These are phyloP conservation scores for Nothopassalora personata DNA, from an alignment of 2,329 filamentous ascomycete genomes.

Conservation along the genomic window DNA sequence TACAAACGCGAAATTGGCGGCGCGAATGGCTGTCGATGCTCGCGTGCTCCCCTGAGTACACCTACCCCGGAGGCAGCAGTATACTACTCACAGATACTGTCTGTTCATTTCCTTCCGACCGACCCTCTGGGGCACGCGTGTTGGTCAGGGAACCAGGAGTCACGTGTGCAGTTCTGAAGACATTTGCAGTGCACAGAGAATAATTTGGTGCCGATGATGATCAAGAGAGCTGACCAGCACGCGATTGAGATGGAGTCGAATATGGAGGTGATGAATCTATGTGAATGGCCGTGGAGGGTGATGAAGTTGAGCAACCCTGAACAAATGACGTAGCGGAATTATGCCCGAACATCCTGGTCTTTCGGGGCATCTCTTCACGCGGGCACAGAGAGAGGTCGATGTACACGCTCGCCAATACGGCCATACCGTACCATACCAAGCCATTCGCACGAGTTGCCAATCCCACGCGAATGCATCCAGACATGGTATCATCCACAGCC, in stretches of 20 bases:
- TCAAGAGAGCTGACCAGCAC: too few relatives aligned
- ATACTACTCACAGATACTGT: too few relatives aligned
- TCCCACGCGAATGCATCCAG: background rate
- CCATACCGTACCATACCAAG: background rate
- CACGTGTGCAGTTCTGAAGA: too few relatives aligned
- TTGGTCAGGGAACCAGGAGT: too few relatives aligned
- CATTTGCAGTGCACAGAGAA: too few relatives aligned
- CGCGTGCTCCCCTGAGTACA: background rate
- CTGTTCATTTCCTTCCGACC: too few relatives aligned
- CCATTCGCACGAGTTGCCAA: background rate
- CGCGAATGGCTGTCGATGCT: too few relatives aligned
- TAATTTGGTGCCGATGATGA: too few relatives aligned
- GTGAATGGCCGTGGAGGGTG: background rate
- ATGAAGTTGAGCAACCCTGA: background rate
- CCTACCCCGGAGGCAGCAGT: background rate
- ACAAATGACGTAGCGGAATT: background rate
- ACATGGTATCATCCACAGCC: background rate
- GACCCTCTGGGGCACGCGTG: too few relatives aligned
- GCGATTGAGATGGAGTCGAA: too few relatives aligned
- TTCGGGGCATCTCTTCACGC: background rate
- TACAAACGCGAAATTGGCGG: background rate
- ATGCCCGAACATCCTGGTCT: background rate
- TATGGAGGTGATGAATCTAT: too few relatives aligned
- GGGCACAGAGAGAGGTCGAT: background rate
- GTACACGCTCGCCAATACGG: background rate